Conservation (phyloP, 345 rosid genomes). For the Ricinus communis region DNA sequence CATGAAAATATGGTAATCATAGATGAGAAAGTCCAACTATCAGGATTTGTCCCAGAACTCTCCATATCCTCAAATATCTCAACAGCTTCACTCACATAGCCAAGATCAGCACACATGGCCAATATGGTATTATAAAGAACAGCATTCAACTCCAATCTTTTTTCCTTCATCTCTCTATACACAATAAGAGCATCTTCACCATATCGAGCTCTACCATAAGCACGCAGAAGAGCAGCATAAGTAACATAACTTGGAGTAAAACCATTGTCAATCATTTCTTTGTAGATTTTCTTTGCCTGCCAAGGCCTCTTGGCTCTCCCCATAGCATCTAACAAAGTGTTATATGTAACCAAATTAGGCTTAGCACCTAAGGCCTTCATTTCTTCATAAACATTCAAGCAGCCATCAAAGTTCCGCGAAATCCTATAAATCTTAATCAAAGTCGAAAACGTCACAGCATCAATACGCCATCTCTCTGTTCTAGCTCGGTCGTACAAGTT, state of each 20-base stretch:
- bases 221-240: conserved; percentile 70
- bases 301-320: conserved; percentile 97
- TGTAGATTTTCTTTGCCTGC: conserved; percentile 70
- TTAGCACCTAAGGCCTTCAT: conserved; percentile 80
- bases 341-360: conserved; percentile 64
- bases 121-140: conserved; percentile 76
- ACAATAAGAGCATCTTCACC: conserved; percentile 67
- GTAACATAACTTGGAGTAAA: conserved; percentile 58
- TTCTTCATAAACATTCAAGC: conserved; percentile 88
- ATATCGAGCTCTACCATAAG: conserved; percentile 79
- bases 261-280: conserved; percentile 65
- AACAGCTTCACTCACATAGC: conserved; percentile 62
- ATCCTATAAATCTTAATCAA: conserved; percentile 68
- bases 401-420: conserved; percentile 78
- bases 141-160: conserved; percentile 54
- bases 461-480: conserved; percentile 78
- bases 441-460: conserved; percentile 57
- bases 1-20: conserved; percentile 76
- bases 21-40: conserved; percentile 93
- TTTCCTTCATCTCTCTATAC: conserved; percentile 82
- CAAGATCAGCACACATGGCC: conserved; percentile 90
- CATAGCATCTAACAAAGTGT: conserved; percentile 81
- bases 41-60: conserved; percentile 57
- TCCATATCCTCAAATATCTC: conserved; percentile 73
- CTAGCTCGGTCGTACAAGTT: conserved; percentile 88